Evolutionary conservation across 805 yeast species (phyloP), one percentile per base, ranked within the genome.

Genomic region (Wickerhamomyces sydowiorum): DNA sequence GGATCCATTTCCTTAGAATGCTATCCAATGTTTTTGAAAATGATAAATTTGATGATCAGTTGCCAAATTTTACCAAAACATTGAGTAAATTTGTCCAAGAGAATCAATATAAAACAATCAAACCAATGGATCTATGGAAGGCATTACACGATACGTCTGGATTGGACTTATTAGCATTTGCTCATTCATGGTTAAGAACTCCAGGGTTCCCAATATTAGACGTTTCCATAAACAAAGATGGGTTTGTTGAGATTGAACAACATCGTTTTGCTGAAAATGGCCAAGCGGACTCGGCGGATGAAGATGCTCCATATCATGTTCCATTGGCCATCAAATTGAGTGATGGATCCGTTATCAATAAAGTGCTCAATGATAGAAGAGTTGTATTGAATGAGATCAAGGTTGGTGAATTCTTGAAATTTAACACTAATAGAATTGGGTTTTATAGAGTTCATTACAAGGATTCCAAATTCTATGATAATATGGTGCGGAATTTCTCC

Each of bases 301-400:
- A 80, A 54, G 80, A 81, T 50, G 62, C 67, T 32, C 82, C 83
- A 4, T 83, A 66, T 53, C 82, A 80, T 47, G 63, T 83, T 36
- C 90, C 91, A 4, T 57, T 85, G 36, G 59, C 69, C 3, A 56
- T 77, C 29, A 70, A 62, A 37, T 49, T 64, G 2, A 40, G 36
- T 20, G 66, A 59, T 58, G 73, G 62, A 3, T 55, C 65, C 19
- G 46, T 64, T 1, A 57, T 59, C 22, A 69, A 71, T 48, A 60
- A 66, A 35, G 46, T 78, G 38, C 41, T 74, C 52, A 68, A 69
- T 7, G 81, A 75, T 45, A 57, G 78, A 48, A 61, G 52, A 32
- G 14, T 43, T 28, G 45, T 43, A 35, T 52, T 60, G 51, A 50
- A 25, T 7, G 49, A 48, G 6, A 40, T 56, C 30, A 43, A 45